Evolutionary conservation across 352 stramenopile species (phyloP).

Genomic region (Pythium folliculosum): DNA sequence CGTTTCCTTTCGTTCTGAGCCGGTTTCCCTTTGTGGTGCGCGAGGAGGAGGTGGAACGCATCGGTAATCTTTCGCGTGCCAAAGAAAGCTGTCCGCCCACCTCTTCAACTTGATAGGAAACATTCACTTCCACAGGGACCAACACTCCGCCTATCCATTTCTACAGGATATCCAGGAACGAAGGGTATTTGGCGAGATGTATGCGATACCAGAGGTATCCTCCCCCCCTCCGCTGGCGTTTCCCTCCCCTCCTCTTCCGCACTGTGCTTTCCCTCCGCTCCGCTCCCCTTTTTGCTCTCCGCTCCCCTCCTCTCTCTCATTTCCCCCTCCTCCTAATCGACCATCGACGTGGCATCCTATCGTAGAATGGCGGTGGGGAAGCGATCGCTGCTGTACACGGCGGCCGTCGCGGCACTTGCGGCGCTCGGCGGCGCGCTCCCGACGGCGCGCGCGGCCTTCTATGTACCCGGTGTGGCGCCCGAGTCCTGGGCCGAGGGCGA

Average conservation of each 20-base stretch:
- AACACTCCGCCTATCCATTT: conserved; percentile 8
- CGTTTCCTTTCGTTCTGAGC: not conserved
- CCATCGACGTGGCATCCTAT: conserved; percentile 13
- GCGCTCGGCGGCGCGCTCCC: conserved; percentile 4
- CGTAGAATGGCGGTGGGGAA: conserved; percentile 10
- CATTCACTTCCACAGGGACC: conserved; percentile 3
- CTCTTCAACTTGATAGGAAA: conserved; percentile 19
- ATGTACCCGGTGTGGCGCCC: conserved; percentile 83
- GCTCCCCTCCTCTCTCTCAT: not conserved
- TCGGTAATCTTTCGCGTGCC: not conserved
- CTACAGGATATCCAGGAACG: not conserved
- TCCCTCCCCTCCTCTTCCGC: not conserved
- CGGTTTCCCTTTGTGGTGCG: conserved; percentile 1
- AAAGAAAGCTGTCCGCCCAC: not conserved
- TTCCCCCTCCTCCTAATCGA: conserved; percentile 5
- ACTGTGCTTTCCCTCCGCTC: conserved; percentile 16
- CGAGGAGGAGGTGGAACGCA: too few species aligned
- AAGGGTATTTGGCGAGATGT: conserved; percentile 5
- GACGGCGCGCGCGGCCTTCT: conserved; percentile 67
- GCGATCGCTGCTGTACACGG: conserved; percentile 22
- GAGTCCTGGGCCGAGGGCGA: conserved; percentile 84
- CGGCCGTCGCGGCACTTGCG: conserved; percentile 12
- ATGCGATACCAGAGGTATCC: not conserved
- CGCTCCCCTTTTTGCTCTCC: not conserved
- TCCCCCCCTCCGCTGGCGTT: conserved; percentile 2